phyloP scores from a whole-genome alignment of 2,329 filamentous ascomycete genomes.

The Coniella lustricola region DNA sequence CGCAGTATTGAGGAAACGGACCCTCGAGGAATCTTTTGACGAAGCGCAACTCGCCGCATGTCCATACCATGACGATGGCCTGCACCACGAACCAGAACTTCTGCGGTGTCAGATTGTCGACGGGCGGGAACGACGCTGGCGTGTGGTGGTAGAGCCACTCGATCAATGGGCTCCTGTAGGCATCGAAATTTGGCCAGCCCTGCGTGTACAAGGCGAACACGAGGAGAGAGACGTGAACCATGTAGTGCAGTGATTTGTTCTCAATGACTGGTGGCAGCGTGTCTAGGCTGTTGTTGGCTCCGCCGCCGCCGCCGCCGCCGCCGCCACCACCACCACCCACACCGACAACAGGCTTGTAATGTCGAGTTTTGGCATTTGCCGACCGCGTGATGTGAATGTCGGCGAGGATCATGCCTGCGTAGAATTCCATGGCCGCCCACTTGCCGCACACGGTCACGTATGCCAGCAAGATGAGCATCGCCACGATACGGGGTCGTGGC shows the following conservation, averaged over 20 bases:
- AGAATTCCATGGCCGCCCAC: conserved; percentile 39
- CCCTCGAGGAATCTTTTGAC: conserved; percentile 37
- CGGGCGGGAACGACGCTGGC: conserved; percentile 26
- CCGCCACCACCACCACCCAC: neutral
- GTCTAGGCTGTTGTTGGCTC: conserved; percentile 3
- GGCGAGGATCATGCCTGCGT: conserved; percentile 38
- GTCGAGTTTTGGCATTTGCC: conserved; percentile 17
- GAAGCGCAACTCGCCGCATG: conserved; percentile 28
- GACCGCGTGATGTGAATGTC: conserved; percentile 35
- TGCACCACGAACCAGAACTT: conserved; percentile 32
- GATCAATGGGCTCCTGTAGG: conserved; percentile 28
- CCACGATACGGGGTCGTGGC: conserved; percentile 24
- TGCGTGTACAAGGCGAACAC: conserved; percentile 28
- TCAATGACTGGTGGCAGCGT: conserved; percentile 8
- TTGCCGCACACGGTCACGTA: conserved; percentile 33
- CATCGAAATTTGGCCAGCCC: conserved; percentile 33
- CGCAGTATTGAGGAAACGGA: conserved; percentile 46
- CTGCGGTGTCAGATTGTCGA: conserved; percentile 26
- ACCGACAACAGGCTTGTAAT: conserved; percentile 8
- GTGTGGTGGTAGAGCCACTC: conserved; percentile 25
- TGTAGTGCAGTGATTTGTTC: conserved; percentile 13
- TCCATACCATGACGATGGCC: conserved; percentile 30
- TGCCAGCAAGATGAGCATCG: conserved; percentile 26
- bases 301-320: neutral
- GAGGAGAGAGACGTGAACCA: conserved; percentile 23